These are phyloP conservation scores for Eucalyptus urophylla DNA, from an alignment of 345 rosid genomes.

Conservation along the genomic window DNA sequence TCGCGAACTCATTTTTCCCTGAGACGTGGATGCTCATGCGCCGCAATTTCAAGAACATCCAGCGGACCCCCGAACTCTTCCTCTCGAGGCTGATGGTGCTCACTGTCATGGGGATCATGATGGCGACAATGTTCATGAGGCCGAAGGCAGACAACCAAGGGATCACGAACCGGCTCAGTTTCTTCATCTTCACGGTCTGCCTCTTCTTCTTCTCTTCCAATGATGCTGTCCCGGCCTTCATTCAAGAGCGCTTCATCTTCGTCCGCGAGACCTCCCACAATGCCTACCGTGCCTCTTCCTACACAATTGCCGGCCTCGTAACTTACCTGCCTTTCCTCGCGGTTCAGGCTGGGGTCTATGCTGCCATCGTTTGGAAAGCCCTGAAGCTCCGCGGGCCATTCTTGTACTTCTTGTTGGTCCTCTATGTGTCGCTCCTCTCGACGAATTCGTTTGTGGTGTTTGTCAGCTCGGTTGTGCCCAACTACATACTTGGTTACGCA, in stretches of 20 bases:
- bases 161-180: constrained; percentile 47
- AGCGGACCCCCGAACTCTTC: constrained; percentile 63
- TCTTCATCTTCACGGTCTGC: constrained; percentile 55
- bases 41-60: constrained; percentile 53
- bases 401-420: constrained; percentile 40
- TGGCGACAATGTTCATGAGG: constrained; percentile 63
- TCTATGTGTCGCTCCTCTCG: constrained; percentile 46
- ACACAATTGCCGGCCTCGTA: constrained; percentile 45
- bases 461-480: constrained; percentile 59
- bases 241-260: constrained; percentile 59
- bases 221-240: constrained; percentile 62
- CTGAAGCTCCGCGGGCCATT: constrained; percentile 33
- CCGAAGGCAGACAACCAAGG: constrained; percentile 33
- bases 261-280: constrained; percentile 58
- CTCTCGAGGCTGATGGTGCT: constrained; percentile 57
- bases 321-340: constrained; percentile 56
- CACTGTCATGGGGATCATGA: constrained; percentile 54
- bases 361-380: constrained; percentile 43
- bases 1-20: constrained; percentile 30
- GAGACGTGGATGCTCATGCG: constrained; percentile 56
- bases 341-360: constrained; percentile 42
- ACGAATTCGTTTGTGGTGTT: constrained; percentile 70
- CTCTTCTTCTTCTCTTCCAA: constrained; percentile 70
- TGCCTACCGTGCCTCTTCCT: constrained; percentile 55
- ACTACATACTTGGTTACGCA: constrained; percentile 54